Evolutionary conservation across 2,329 filamentous ascomycete species (phyloP).

Genomic region (Dothideomycetes sp.): DNA sequence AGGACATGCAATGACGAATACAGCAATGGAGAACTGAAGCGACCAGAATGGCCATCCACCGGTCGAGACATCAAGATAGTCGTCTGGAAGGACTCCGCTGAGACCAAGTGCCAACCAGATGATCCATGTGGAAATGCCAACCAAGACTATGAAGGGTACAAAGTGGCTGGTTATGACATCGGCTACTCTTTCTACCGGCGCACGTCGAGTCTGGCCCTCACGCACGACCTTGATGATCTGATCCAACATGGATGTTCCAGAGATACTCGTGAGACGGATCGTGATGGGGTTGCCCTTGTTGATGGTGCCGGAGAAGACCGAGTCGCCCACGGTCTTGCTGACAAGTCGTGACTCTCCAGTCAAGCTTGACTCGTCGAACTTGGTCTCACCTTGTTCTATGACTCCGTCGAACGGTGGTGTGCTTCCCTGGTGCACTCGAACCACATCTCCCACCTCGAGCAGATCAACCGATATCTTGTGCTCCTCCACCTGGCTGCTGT

Average conservation of each 20-base stretch:
- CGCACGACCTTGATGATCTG: slow-evolving; percentile 67
- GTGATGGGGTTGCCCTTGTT: slow-evolving; percentile 57
- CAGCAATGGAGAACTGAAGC: slow-evolving; percentile 72
- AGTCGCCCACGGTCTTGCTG: slow-evolving; percentile 51
- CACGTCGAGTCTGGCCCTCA: slow-evolving; percentile 65
- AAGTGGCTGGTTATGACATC: slow-evolving; percentile 67
- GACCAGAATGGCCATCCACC: slow-evolving; percentile 65
- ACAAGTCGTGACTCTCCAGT: slow-evolving; percentile 67
- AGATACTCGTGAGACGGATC: slow-evolving; percentile 51
- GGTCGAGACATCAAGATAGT: slow-evolving; percentile 42
- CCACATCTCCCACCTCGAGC: slow-evolving; percentile 43
- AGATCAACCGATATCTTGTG: slow-evolving; percentile 51
- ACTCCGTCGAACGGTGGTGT: slow-evolving; percentile 77
- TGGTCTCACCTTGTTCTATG: slow-evolving; percentile 45
- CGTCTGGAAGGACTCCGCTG: slow-evolving; percentile 43
- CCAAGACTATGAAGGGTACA: slow-evolving; percentile 58
- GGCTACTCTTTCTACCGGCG: slow-evolving; percentile 64
- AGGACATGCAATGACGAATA: slow-evolving; percentile 79
- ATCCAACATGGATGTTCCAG: slow-evolving; percentile 66
- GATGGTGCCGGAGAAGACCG: slow-evolving; percentile 62
- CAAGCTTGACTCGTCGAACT: slow-evolving; percentile 82
- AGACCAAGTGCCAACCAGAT: slow-evolving; percentile 58
- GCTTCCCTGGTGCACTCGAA: slow-evolving; percentile 65
- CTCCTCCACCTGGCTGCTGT: slow-evolving; percentile 15
- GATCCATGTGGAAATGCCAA: slow-evolving; percentile 61